Base-by-base conservation (phyloP, 305 asterid species). In the Rubia peregrina region DNA sequence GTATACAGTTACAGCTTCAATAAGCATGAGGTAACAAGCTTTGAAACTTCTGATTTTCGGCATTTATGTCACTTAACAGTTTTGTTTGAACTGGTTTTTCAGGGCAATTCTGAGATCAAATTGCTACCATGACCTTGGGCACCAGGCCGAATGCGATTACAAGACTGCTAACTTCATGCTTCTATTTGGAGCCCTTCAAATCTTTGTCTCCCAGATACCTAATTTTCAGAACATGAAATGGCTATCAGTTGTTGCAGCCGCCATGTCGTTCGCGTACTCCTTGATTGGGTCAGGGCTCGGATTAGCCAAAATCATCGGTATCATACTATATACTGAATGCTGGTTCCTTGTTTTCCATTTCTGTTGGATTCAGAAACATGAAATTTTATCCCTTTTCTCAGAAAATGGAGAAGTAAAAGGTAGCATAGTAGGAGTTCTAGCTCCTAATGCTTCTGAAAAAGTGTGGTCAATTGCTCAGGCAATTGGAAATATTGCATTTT, bases 381-480 rank as follows among this genome's bases (percentile, higher is more conserved):
- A 56, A 56, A 76, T 30, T 17, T 7, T 40, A 7, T n/a, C 4
- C 48, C 48, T n/a, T 76, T 24, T 75, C 71, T 78, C 92, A 91
- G 97, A 85, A 82, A 89, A 88, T 77, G 89, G 93, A 71, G 91
- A 84, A 79, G 74, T 91, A 40, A 86, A 80, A 84, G 96, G 98
- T 17, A 79, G 87, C 79, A 82, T 85, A 49, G 73, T 75, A 71
- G 97, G 97, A 76, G 79, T 81, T 61, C 85, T 93, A 55, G 46
- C 88, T 73, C 62, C 88, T 67, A 73, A 68, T 68, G 59, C 85
- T 55, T 83, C 80, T 53, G 56, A 79, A 60, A 91, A 86, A 86
- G 81, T 84, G 40, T 85, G 91, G 96, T 73, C 79, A 21, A 61
- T 89, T 70, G 75, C 90, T 77, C 87, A 89, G 79, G 92, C 96